Percentiles rank a stretch among this genome's conserved stretches.
Conservation (phyloP, 176 grass and related monocot genomes). For the Bromus sterilis region DNA sequence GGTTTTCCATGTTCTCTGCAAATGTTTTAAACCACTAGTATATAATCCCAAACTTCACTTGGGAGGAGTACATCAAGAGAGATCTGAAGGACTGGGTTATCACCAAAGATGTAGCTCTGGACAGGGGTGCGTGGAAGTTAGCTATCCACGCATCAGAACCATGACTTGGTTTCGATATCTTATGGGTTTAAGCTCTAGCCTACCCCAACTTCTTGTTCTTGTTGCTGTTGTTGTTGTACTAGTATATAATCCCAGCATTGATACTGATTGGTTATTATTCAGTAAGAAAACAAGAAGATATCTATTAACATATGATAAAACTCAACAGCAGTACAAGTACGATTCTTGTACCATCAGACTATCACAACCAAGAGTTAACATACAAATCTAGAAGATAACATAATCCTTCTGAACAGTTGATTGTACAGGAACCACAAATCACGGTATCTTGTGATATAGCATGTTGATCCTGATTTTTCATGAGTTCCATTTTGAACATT, state of each 20-base stretch:
- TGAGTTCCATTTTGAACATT: background rate
- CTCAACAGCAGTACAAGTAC: background rate
- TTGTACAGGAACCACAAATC: background rate
- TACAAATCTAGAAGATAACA: background rate
- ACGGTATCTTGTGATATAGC: conserved; percentile 3
- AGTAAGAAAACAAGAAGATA: background rate
- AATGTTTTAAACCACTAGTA: conserved; percentile 5
- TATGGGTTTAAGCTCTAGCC: no score
- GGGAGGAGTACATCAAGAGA: no score
- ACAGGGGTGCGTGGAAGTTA: no score
- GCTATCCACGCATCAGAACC: no score
- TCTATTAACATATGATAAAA: background rate
- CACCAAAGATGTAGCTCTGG: no score
- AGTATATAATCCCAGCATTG: background rate
- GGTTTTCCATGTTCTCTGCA: background rate
- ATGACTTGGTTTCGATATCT: no score
- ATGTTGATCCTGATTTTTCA: background rate
- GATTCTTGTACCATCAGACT: background rate
- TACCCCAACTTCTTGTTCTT: no score
- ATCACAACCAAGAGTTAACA: background rate
- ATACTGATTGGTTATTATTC: background rate
- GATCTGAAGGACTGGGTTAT: no score
- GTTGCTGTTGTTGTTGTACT: no score
- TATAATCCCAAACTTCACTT: no score
- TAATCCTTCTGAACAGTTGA: background rate